Percentiles rank a stretch among this genome's conserved stretches.
These are phyloP conservation scores for Posidonia oceanica DNA, from an alignment of 116 monocot species.

Conservation along the genomic window DNA sequence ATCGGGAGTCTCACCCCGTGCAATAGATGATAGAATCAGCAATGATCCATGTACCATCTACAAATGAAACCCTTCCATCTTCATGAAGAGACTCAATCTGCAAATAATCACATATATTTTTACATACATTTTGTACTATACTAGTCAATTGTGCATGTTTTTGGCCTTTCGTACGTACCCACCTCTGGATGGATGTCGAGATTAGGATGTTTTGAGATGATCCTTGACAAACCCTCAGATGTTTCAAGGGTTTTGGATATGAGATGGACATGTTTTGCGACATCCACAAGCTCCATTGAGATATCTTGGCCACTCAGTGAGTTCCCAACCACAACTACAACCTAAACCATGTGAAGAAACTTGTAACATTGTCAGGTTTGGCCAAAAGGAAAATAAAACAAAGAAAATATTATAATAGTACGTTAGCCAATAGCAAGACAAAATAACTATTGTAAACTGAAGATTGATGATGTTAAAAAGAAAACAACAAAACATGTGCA, in stretches of 20 bases:
- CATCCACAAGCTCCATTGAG: constrained; percentile 33
- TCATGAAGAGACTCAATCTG: constrained; percentile 35
- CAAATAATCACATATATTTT: neutral
- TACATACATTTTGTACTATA: neutral
- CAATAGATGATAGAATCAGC: constrained; percentile 58
- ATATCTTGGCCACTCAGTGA: constrained; percentile 47
- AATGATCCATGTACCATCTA: constrained; percentile 24
- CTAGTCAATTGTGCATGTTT: neutral
- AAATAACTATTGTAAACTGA: too few species aligned
- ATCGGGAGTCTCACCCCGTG: constrained; percentile 32
- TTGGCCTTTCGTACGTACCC: neutral
- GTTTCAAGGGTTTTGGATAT: constrained; percentile 44
- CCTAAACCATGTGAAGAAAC: constrained; percentile 2
- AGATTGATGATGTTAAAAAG: too few species aligned
- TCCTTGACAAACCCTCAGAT: constrained; percentile 30
- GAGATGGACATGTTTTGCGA: constrained; percentile 43
- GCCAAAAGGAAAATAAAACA: neutral
- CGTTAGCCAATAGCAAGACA: neutral
- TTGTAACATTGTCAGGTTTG: too few species aligned
- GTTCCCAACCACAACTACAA: constrained; percentile 43
- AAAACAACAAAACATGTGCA: too few species aligned
- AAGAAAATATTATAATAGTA: constrained; percentile 4
- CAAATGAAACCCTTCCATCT: constrained; percentile 42
- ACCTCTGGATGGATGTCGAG: constrained; percentile 40
- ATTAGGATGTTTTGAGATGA: constrained; percentile 32